These are phyloP conservation scores for Lasiodiplodia gonubiensis DNA, from an alignment of 2,329 filamentous ascomycete genomes.

Conservation along the genomic window DNA sequence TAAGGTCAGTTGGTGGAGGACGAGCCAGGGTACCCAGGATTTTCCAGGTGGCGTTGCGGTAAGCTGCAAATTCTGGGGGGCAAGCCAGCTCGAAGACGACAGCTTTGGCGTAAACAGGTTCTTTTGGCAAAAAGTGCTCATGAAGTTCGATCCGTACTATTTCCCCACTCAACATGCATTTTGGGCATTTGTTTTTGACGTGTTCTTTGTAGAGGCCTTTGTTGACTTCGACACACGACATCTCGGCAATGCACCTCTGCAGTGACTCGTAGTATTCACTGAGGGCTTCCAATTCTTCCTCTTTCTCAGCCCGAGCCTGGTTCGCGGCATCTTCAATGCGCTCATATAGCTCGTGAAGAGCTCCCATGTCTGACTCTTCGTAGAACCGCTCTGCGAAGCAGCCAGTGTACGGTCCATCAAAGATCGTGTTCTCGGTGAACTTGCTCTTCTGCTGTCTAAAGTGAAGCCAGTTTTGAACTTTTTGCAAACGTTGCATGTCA, in stretches of 20 bases:
- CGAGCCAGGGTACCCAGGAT: conserved; percentile 50
- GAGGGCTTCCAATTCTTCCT: conserved; percentile 46
- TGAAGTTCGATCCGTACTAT: too few species aligned
- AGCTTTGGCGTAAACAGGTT: conserved; percentile 45
- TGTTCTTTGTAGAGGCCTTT: neutral
- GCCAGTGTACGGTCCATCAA: conserved; percentile 50
- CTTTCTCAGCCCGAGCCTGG: conserved; percentile 41
- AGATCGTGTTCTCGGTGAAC: conserved; percentile 49
- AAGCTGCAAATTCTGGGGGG: conserved; percentile 54
- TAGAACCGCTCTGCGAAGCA: conserved; percentile 58
- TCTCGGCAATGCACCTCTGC: conserved; percentile 42
- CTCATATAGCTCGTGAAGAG: conserved; percentile 40
- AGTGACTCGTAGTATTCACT: too few species aligned
- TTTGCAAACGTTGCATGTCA: conserved; percentile 59
- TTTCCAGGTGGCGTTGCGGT: conserved; percentile 60
- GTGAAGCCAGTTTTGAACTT: conserved; percentile 58
- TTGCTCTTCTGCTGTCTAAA: conserved; percentile 40
- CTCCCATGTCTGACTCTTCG: conserved; percentile 34
- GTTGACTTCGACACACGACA: conserved; percentile 41
- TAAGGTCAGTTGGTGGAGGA: conserved; percentile 31
- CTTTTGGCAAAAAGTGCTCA: conserved; percentile 57
- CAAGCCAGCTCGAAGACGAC: conserved; percentile 60
- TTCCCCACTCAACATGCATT: too few species aligned
- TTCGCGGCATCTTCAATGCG: conserved; percentile 45
- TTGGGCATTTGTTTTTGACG: conserved; percentile 47